Percentiles rank a stretch among this genome's conserved stretches.
Evolutionary conservation across 306 rosid species (phyloP).

Genomic region (Prunus mongolica): DNA sequence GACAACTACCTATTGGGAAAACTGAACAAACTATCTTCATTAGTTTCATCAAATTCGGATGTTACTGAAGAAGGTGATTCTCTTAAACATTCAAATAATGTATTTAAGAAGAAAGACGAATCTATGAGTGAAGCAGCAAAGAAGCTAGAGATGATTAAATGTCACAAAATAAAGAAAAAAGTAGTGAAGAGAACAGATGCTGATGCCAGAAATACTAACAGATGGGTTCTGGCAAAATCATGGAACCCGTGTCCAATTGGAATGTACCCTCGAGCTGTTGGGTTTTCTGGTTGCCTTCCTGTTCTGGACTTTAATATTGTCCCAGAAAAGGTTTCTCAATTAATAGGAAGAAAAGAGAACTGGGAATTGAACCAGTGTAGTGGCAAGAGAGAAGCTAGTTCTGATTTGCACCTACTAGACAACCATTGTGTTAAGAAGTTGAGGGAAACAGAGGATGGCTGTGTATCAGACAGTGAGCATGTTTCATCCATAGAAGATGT

Average conservation of each 20-base stretch:
- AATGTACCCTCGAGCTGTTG: constrained; percentile 63
- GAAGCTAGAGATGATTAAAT: constrained; percentile 62
- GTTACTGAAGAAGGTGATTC: constrained; percentile 25
- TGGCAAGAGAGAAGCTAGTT: constrained; percentile 49
- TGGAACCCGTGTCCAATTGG: constrained; percentile 96
- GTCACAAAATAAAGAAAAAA: constrained; percentile 31
- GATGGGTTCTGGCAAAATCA: constrained; percentile 60
- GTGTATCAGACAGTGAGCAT: constrained; percentile 11
- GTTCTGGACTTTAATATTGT: constrained; percentile 36
- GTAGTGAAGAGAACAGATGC: constrained; percentile 16
- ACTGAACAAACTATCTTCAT: constrained; percentile 40
- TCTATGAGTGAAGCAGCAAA: constrained; percentile 45
- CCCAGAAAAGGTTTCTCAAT: constrained; percentile 12
- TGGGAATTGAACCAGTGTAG: constrained; percentile 24
- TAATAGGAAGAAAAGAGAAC: constrained; percentile 20
- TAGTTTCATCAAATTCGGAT: constrained; percentile 37
- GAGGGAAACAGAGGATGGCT: constrained; percentile 36
- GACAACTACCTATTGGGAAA: constrained; percentile 42
- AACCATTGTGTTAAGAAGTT: constrained; percentile 49
- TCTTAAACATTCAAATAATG: constrained; percentile 20
- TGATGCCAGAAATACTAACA: constrained; percentile 25
- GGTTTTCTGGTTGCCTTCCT: constrained; percentile 70
- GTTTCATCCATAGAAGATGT: constrained; percentile 24
- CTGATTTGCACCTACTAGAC: constrained; percentile 41
- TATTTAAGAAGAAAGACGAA: constrained; percentile 41